Evolutionary conservation across 2,329 filamentous ascomycete species (phyloP), one percentile per base, ranked within the genome.

Genomic region (Neonectria ditissima): DNA sequence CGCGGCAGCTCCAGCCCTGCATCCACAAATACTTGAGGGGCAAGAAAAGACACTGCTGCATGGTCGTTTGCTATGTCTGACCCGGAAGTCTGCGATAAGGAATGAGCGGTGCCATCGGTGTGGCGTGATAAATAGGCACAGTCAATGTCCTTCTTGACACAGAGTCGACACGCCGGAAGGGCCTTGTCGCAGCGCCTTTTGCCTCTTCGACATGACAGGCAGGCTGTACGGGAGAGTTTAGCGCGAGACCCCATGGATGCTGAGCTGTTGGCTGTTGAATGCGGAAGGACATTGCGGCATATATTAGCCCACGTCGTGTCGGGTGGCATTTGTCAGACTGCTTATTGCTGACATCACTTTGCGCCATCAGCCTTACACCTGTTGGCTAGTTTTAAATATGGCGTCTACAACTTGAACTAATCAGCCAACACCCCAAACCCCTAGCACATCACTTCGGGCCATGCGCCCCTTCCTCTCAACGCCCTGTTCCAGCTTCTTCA

Each of bases 401-500:
- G n/a, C n/a, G n/a, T n/a, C n/a, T n/a, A n/a, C n/a, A n/a, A n/a
- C n/a, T 26, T 26, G 4, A 26, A 26, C 4, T 26, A 6, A 34
- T 34, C 13, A 34, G 7, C 4, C 13, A 39, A 39, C 16, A 3
- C 37, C 37, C 37, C 37, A 39, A 18, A 18, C 37, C 3, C 37
- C 37, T 9, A 39, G 37, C 37, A 18, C 37, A 39, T 39, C n/a
- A n/a, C 37, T 39, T 39, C 37, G 16, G 16, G 18, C 37, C n/a
- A 18, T 18, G 6, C n/a, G 37, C 2, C 37, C 37, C n/a, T 39
- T 39, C 37, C 4, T 39, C 16, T 39, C 16, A 3, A 39, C n/a
- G 6, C 37, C n/a, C 16, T 18, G 37, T n/a, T 72, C 65, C 11
- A 75, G 34, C 39, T 67, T 74, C 66, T 77, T 81, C 0, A 86